A percentile compares a stretch with the other conserved stretches of the same genome.
Conservation (phyloP, 352 stramenopile genomes). For the Pythium guiyangense region DNA sequence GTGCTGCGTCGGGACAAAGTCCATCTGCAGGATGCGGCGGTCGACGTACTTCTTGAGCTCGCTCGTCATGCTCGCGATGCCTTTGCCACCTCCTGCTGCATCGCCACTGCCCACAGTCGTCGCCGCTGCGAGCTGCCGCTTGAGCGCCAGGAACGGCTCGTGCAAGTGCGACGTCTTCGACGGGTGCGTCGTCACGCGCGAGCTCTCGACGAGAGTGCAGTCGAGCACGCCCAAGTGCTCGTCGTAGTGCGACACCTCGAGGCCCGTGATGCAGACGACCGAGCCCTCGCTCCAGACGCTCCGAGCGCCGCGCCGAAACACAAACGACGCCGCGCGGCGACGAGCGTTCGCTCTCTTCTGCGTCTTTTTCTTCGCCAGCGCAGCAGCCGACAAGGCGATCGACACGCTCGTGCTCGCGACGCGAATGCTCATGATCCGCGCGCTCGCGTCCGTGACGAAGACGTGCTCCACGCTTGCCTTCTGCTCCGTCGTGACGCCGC, state of each 20-base stretch:
- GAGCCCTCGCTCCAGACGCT: constrained; percentile 49
- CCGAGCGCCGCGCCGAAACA: constrained; percentile 42
- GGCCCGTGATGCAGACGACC: constrained; percentile 46
- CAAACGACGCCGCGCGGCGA: constrained; percentile 13
- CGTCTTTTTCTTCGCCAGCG: constrained; percentile 3
- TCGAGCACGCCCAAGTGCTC: constrained; percentile 49
- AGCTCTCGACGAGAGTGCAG: constrained; percentile 50
- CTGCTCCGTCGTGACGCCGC: constrained; percentile 8
- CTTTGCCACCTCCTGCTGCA: constrained; percentile 2
- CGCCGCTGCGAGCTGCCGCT: constrained; percentile 1
- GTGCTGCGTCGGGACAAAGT: constrained; percentile 31
- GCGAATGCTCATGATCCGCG: constrained; percentile 52
- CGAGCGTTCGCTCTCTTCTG: constrained; percentile 1
- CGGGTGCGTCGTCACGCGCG: constrained; percentile 45
- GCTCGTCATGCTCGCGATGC: constrained; percentile 16
- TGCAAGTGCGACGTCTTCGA: constrained; percentile 59
- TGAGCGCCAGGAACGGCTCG: constrained; percentile 19
- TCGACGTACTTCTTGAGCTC: constrained; percentile 48
- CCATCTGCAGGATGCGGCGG: constrained; percentile 32
- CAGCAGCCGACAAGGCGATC: constrained; percentile 10
- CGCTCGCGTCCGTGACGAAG: constrained; percentile 53
- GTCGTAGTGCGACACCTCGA: constrained; percentile 65
- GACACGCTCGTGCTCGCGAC: constrained; percentile 22
- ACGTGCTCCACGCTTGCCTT: constrained; percentile 36
- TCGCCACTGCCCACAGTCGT: constrained; percentile 14